Evolutionary conservation across 331 rosid species (phyloP).

Genomic region (Acacia pycnantha): DNA sequence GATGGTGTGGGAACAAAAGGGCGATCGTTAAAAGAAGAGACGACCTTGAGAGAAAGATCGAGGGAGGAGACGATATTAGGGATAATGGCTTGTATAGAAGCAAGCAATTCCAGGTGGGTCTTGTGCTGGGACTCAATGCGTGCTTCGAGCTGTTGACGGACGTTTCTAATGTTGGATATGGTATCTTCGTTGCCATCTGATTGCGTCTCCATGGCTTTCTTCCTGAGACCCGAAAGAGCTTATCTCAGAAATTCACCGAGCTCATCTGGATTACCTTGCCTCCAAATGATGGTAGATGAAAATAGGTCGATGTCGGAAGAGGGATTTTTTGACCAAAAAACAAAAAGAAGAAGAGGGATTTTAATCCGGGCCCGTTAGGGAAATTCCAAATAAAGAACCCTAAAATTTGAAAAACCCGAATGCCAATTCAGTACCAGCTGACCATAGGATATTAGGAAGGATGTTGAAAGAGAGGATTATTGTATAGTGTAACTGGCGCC

Average conservation of each 20-base stretch:
- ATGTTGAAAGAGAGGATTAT: too few species aligned
- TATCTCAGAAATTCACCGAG: neutral
- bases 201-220: constrained; percentile 55
- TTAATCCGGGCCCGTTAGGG: neutral
- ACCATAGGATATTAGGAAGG: too few species aligned
- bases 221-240: neutral
- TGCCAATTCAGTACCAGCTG: too few species aligned
- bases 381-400: too few species aligned
- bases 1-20: constrained; percentile 77
- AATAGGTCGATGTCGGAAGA: neutral
- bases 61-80: constrained; percentile 75
- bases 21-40: constrained; percentile 74
- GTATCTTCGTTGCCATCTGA: constrained; percentile 48
- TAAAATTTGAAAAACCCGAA: too few species aligned
- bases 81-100: constrained; percentile 58
- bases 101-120: constrained; percentile 72
- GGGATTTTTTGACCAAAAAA: too few species aligned
- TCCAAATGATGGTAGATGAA: neutral
- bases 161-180: constrained; percentile 46
- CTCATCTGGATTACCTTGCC: neutral
- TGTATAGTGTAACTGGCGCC: too few species aligned
- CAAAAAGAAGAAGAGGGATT: neutral
- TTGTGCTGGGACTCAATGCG: constrained; percentile 67
- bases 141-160: constrained; percentile 67
- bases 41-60: constrained; percentile 79